phyloP scores from a whole-genome alignment of 345 rosid genomes.

The Turnera subulata region DNA sequence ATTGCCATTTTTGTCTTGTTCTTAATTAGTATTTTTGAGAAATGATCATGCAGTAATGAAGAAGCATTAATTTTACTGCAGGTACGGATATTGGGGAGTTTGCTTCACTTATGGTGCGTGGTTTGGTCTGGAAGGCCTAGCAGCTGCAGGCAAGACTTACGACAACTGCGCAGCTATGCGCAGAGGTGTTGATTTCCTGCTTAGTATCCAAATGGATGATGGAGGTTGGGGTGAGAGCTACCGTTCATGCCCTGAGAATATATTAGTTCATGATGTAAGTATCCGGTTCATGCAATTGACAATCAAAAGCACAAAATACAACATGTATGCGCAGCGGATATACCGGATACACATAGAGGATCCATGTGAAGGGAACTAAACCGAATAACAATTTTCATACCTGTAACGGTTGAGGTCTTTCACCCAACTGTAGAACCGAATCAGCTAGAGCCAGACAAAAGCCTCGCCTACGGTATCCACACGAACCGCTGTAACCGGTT shows the following conservation, averaged over 20 bases:
- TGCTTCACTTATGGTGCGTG: slow-evolving; percentile 48
- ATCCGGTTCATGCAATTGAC: too few species aligned
- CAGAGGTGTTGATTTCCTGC: slow-evolving; percentile 43
- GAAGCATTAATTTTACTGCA: not conserved
- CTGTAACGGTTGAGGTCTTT: too few species aligned
- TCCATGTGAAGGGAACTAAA: too few species aligned
- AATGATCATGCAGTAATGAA: not conserved
- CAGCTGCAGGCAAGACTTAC: slow-evolving; percentile 45
- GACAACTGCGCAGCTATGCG: slow-evolving; percentile 28
- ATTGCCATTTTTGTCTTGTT: not conserved
- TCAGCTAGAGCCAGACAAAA: too few species aligned
- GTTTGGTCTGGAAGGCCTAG: slow-evolving; percentile 46
- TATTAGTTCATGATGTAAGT: not conserved
- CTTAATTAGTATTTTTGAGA: not conserved
- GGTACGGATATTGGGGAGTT: slow-evolving; percentile 60
- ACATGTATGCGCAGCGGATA: too few species aligned
- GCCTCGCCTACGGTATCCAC: too few species aligned
- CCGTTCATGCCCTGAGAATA: slow-evolving; percentile 47
- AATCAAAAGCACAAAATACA: not conserved
- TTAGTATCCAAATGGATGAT: slow-evolving; percentile 24
- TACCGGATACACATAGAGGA: too few species aligned
- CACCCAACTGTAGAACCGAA: too few species aligned
- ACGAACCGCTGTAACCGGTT: too few species aligned
- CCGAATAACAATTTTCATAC: too few species aligned
- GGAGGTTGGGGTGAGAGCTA: slow-evolving; percentile 73